phyloP scores from a whole-genome alignment of 2,329 filamentous ascomycete species.

The Colletotrichum lindemuthianum region DNA sequence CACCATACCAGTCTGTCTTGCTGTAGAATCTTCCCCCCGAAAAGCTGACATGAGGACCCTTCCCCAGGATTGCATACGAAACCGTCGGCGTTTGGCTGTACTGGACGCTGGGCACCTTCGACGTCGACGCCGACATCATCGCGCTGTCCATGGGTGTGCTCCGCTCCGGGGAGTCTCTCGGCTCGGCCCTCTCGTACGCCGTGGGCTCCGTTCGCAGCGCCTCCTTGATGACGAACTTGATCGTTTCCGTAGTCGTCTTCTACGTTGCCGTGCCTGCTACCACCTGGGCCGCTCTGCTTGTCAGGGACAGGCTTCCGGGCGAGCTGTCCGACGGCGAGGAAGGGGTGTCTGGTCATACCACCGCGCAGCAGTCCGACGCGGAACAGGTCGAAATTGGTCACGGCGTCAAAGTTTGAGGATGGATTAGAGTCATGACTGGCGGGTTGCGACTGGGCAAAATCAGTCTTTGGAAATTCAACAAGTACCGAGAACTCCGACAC shows the following conservation, averaged over 20 bases:
- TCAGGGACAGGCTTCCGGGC: conserved; percentile 17
- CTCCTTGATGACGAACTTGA: conserved; percentile 56
- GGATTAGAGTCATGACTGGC: no score
- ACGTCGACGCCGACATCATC: conserved; percentile 59
- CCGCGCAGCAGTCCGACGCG: conserved; percentile 1
- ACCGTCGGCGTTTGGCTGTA: conserved; percentile 51
- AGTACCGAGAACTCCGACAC: no score
- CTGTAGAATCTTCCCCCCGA: background rate
- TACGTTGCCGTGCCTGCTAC: conserved; percentile 40
- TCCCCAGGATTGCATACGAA: conserved; percentile 18
- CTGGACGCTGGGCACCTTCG: conserved; percentile 61
- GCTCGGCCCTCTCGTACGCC: conserved; percentile 57
- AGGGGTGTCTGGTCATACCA: background rate
- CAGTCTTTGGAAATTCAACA: no score
- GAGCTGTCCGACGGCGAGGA: conserved; percentile 6
- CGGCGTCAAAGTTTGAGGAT: background rate
- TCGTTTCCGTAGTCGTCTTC: conserved; percentile 59
- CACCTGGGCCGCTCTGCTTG: conserved; percentile 14
- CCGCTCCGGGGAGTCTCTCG: conserved; percentile 58
- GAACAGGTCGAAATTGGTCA: conserved; percentile 4
- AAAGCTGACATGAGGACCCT: background rate
- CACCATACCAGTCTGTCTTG: no score
- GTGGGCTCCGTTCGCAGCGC: conserved; percentile 56
- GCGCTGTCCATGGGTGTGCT: conserved; percentile 59
- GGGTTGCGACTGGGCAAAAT: no score